Evolutionary conservation across 2,329 filamentous ascomycete species (phyloP), one percentile per base, ranked within the genome.

Genomic region (Botryotinia globosa): DNA sequence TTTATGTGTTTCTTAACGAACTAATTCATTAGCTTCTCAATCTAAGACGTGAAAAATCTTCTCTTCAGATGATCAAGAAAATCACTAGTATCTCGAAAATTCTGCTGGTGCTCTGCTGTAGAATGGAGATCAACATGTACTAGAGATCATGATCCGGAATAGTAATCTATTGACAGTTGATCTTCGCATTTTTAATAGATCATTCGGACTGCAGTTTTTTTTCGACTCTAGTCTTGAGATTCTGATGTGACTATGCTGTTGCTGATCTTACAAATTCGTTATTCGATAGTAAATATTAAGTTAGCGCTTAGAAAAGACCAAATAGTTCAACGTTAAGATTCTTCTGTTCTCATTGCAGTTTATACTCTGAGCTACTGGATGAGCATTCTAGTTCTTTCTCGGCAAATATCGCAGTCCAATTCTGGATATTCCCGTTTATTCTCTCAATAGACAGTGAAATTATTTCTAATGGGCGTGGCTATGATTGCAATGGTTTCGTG

Each of bases 401-500:
- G n/a, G 44, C 20, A 22, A 45, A 22, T 22, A 9, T 22, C 22
- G 44, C 20, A 45, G 44, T 45, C 44, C 22, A 45, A 8, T 0
- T 45, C 22, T 25, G 1, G 45, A 25, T 9, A 48, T 12, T 48
- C 45, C 3, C 4, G 10, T 14, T 51, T 14, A 14, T n/a, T n/a
- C 4, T 25, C 22, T 51, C 12, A n/a, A 1, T n/a, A 51, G 12
- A 51, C 12, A n/a, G 25, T 54, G 6, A n/a, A n/a, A 0, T 4
- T 6, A n/a, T 29, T 29, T 16, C 4, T 29, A 6, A 54, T 14
- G 25, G 14, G 10, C 1, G 25, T 5, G 6, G 48, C 48, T 7
- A n/a, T 7, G 12, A 16, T 29, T 54, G 5, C 2, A 2, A 16
- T 2, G 2, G 0, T n/a, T 7, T 7, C 5, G 5, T n/a, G 48